Base-by-base conservation (phyloP, 1,284 basidiomycete genomes). In the Xerocomus minutiporus region DNA sequence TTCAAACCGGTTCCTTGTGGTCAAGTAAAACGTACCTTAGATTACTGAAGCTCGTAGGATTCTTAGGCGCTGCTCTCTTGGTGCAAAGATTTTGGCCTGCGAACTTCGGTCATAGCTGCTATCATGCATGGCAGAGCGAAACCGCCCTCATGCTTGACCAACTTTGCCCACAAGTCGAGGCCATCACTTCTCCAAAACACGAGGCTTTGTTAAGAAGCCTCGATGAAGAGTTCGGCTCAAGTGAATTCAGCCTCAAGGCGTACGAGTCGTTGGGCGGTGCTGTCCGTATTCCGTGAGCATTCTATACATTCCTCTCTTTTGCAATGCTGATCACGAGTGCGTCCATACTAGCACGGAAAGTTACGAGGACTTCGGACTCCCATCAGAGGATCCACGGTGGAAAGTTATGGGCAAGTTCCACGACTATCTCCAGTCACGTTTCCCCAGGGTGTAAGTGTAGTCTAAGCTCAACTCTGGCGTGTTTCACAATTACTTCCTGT, bases 301-400 rank as follows among this genome's bases (percentile, higher is more conserved):
- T 56, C 20, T 31, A 26, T 5, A 29, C 23, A 13, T 17, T 8
- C 3, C 7, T 32, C 34, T 34, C 20, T 28, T 31, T 13, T 25
- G 20, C 4, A 26, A 26, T 39, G 9, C n/a, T 52, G 26, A 54
- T 40, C 25, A 13, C 13, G 8, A 12, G 25, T 25, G 32, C 39
- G 4, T 23, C 25, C 12, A 29, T 40, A 7, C 38, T 31, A 71
- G 68, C 29, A 71, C 71, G 32, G 71, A 73, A 59, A 72, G 64
- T 5, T 75, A 66, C 51, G 77, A 80, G 48, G 65, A 71, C 51
- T 68, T 77, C 57, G 66, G 63, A 1, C 69, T 68, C 3, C 68
- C 76, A 13, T 73, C 72, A 11, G 67, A 71, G 52, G 78, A 80
- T 46, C 63, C 70, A 6, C 72, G 75, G 31, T 80, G 76, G 77